Evolutionary conservation across 805 yeast species (phyloP).

Genomic region (Wickerhamiella dianesei): DNA sequence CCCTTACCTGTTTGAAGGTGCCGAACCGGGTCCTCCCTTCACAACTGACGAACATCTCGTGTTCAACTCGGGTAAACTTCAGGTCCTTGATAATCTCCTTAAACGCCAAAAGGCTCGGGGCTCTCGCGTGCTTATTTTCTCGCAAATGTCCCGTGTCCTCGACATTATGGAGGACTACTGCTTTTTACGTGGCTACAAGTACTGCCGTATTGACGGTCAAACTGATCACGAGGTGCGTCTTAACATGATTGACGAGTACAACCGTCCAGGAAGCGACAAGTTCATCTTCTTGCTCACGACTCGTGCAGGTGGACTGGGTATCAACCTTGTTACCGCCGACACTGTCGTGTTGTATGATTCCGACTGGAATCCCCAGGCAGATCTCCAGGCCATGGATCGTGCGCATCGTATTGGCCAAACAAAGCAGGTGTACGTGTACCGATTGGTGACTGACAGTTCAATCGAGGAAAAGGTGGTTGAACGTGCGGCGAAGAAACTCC

Average conservation of each 20-base stretch:
- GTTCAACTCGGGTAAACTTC: slow-evolving; percentile 82
- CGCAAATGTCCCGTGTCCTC: slow-evolving; percentile 83
- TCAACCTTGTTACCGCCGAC: slow-evolving; percentile 84
- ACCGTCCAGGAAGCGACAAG: slow-evolving; percentile 65
- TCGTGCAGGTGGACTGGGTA: slow-evolving; percentile 95
- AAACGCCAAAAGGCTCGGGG: slow-evolving; percentile 61
- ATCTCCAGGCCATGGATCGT: slow-evolving; percentile 94
- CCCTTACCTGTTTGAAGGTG: slow-evolving; percentile 96
- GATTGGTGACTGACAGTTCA: slow-evolving; percentile 91
- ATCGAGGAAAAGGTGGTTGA: slow-evolving; percentile 93
- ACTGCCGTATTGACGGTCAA: slow-evolving; percentile 87
- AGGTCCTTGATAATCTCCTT: slow-evolving; percentile 70
- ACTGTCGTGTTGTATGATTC: slow-evolving; percentile 79
- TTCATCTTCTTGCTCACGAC: slow-evolving; percentile 80
- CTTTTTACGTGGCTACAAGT: slow-evolving; percentile 64
- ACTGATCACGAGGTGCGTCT: slow-evolving; percentile 89
- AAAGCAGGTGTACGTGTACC: slow-evolving; percentile 82
- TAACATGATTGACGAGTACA: slow-evolving; percentile 83
- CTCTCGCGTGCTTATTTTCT: slow-evolving; percentile 78
- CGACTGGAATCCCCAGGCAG: slow-evolving; percentile 98
- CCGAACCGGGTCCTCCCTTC: slow-evolving; percentile 96
- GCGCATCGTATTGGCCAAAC: slow-evolving; percentile 97
- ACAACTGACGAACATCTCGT: slow-evolving; percentile 92
- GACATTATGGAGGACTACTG: slow-evolving; percentile 92
- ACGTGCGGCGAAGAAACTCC: slow-evolving; percentile 84